phyloP scores from a whole-genome alignment of 805 yeast species.

The Soucietia sequanensis region DNA sequence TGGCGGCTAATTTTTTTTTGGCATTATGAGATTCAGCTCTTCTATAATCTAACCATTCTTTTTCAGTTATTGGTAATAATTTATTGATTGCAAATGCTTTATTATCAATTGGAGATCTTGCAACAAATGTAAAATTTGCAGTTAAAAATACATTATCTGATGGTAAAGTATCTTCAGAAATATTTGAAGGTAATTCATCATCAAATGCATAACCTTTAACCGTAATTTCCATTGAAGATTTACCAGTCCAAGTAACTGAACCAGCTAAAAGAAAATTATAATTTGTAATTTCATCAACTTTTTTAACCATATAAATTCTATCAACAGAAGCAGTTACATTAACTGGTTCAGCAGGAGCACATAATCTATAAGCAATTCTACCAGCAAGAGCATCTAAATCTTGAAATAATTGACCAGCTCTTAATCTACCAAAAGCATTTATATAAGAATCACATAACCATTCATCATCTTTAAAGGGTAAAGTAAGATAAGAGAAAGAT shows the following conservation, averaged over 20 bases:
- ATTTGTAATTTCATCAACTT: slow-evolving; percentile 72
- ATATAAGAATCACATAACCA: slow-evolving; percentile 85
- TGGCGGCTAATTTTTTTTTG: slow-evolving; percentile 77
- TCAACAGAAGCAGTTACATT: slow-evolving; percentile 96
- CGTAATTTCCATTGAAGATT: slow-evolving; percentile 92
- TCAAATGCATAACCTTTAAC: slow-evolving; percentile 83
- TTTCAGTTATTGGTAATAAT: slow-evolving; percentile 69
- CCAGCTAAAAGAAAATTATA: slow-evolving; percentile 85
- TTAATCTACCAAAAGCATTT: slow-evolving; percentile 84
- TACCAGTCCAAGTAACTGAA: slow-evolving; percentile 91
- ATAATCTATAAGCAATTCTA: slow-evolving; percentile 86
- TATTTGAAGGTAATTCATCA: slow-evolving; percentile 48
- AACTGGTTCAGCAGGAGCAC: slow-evolving; percentile 94
- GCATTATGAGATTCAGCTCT: slow-evolving; percentile 90
- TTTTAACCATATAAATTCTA: slow-evolving; percentile 80
- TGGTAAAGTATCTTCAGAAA: slow-evolving; percentile 57
- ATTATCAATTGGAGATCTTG: slow-evolving; percentile 91
- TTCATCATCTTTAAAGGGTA: slow-evolving; percentile 83
- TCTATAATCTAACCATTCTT: slow-evolving; percentile 79
- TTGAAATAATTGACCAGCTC: slow-evolving; percentile 92
- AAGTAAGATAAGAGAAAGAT: slow-evolving; percentile 64
- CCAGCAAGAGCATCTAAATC: slow-evolving; percentile 95
- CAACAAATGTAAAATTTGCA: slow-evolving; percentile 94
- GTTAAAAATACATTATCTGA: slow-evolving; percentile 73
- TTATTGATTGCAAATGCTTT: slow-evolving; percentile 83